Evolutionary conservation across 768 basidiomycete genomes (phyloP), one percentile per base, ranked within the genome.

Genomic region (Termitomyces bulborhizus): DNA sequence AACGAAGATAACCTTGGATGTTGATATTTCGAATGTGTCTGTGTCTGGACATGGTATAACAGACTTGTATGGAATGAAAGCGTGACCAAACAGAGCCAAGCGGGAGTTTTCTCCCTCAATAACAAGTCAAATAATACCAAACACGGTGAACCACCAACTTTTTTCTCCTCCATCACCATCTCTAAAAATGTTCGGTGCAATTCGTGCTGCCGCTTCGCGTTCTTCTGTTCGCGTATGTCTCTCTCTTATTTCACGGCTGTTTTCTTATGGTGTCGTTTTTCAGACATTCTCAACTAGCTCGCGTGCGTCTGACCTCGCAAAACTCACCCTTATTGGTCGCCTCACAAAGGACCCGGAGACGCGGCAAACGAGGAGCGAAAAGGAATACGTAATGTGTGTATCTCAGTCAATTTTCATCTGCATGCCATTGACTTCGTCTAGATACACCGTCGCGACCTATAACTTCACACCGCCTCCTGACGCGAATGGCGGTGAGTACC

Each of bases 21-120:
- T 97, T 84, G 29, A 98, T 73, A 71, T 94, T 93, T 59, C 90
- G 79, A 60, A 98, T 78, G 71, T 86, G 81, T 66, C 94, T 85
- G 71, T 98, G 97, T 69, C 97, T 80, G 5, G 96, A 98, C 93
- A 98, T 93, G 57, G 26, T 7, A 36, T n/a, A n/a, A n/a, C 0
- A 32, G 57, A 2, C 12, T 11, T 9, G 4, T 13, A 36, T 37
- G 13, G 42, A 29, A 21, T 21, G 21, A 21, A 21, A 21, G 21
- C 2, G 21, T 1, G 21, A 21, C 18, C 55, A 60, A 65, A 59
- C 54, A 53, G 15, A 36, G 46, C 18, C 53, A 51, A 55, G 27
- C 31, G 26, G 6, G 6, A 2, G 32, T 39, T 36, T 36, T 13
- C 21, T 13, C 32, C 13, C 34, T 12, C 27, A 34, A 49, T 42